Conservation (phyloP, 2,329 filamentous ascomycete genomes). For the Claviceps sorghi region DNA sequence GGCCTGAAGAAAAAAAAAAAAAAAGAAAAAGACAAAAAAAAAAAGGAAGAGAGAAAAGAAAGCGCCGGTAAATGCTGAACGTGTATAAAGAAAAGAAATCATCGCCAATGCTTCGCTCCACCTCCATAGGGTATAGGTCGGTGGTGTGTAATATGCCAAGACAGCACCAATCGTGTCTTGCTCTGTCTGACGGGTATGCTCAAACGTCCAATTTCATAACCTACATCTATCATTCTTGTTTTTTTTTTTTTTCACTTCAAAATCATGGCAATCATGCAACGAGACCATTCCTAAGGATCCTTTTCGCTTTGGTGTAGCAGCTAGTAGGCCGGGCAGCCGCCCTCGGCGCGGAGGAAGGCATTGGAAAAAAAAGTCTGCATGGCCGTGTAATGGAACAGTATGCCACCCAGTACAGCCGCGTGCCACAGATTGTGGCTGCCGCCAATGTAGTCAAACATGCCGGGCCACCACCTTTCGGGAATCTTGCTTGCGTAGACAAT, state of each 20-base stretch:
- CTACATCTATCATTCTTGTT: not conserved
- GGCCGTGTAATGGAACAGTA: slow-evolving; percentile 90
- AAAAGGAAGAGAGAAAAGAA: not conserved
- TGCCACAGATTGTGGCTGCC: slow-evolving; percentile 98
- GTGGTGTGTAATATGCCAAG: not conserved
- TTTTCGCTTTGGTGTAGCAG: not conserved
- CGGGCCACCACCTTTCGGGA: slow-evolving; percentile 84
- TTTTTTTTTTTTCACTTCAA: not conserved
- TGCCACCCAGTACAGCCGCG: slow-evolving; percentile 81
- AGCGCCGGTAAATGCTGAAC: no score
- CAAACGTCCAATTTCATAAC: not conserved
- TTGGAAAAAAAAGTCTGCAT: slow-evolving; percentile 89
- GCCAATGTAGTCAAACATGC: slow-evolving; percentile 87
- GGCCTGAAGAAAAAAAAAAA: not conserved
- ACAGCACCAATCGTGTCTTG: not conserved
- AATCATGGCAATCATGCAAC: not conserved
- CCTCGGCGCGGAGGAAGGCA: slow-evolving; percentile 55
- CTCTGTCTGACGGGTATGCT: not conserved
- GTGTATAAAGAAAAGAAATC: not conserved
- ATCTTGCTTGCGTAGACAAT: slow-evolving; percentile 81
- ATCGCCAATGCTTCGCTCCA: not conserved
- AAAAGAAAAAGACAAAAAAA: not conserved
- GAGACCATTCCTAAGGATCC: not conserved
- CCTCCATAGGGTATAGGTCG: not conserved
- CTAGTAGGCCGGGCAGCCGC: slow-evolving; percentile 41